Conservation (phyloP, 2,329 filamentous ascomycete species). For the Arthrobotrys iridis region DNA sequence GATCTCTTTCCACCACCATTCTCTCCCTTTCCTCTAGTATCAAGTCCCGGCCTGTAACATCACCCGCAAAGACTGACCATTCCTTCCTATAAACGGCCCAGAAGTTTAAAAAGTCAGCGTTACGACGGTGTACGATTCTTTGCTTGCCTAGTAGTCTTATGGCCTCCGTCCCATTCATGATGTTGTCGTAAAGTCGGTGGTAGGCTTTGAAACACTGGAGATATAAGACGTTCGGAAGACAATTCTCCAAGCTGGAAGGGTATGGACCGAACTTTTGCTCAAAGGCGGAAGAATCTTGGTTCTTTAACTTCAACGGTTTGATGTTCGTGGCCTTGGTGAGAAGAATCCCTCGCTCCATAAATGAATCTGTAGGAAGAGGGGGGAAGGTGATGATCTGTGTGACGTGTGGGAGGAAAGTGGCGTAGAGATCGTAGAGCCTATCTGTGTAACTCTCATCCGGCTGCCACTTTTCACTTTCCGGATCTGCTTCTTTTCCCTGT, state of each 20-base stretch:
- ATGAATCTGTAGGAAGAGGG: not conserved
- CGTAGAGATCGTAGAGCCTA: not conserved
- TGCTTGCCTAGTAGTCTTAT: not conserved
- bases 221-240: not conserved
- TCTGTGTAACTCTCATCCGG: not conserved
- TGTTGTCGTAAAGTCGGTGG: not conserved
- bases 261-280: not conserved
- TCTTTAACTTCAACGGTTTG: not conserved
- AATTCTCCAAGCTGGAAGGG: not conserved
- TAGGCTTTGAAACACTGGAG: not conserved
- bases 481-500: not conserved
- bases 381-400: not conserved
- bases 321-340: not conserved
- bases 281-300: not conserved
- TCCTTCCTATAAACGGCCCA: not conserved
- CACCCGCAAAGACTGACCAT: not conserved
- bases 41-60: not conserved
- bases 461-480: not conserved
- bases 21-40: not conserved
- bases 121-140: not conserved
- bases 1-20: not conserved
- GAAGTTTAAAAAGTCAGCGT: not conserved
- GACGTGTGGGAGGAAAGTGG: not conserved
- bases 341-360: not conserved
- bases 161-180: not conserved